These are phyloP conservation scores for Leishmania lainsoni DNA, from an alignment of 208 protist species.

Conservation along the genomic window DNA sequence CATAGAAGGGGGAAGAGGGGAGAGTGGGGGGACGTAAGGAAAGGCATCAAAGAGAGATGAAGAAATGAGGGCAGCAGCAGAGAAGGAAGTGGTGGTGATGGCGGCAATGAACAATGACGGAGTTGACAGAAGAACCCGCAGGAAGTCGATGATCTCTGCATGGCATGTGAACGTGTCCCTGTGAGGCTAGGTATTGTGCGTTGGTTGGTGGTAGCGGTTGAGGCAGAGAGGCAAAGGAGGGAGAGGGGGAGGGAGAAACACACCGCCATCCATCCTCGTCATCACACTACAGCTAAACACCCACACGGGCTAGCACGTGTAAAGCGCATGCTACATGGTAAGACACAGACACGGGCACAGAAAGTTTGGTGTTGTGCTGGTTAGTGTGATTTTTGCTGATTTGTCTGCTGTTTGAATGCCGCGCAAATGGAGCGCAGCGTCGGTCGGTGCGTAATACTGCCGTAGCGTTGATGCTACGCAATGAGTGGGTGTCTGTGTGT, in stretches of 20 bases:
- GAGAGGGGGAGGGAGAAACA: conserved; percentile 3
- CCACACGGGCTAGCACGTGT: background rate
- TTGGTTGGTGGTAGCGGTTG: background rate
- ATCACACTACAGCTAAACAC: background rate
- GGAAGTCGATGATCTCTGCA: background rate
- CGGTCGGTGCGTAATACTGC: background rate
- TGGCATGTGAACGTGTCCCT: background rate
- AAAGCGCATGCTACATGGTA: background rate
- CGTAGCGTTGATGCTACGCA: background rate
- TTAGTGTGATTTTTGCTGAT: background rate
- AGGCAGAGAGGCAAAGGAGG: background rate
- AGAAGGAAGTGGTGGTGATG: background rate
- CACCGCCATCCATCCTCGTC: background rate
- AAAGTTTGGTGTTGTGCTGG: background rate
- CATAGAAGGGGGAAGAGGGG: background rate
- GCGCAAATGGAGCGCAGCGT: background rate
- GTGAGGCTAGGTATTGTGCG: background rate
- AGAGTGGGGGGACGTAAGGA: background rate
- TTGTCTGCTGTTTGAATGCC: background rate
- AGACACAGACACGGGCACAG: background rate
- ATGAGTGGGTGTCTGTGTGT: background rate
- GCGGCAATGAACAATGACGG: background rate
- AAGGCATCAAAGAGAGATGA: too few species aligned
- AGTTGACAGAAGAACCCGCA: background rate
- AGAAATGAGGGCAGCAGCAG: background rate